A percentile compares a stretch with the other conserved stretches of the same genome.
Evolutionary conservation across 2,329 filamentous ascomycete genomes (phyloP).

Genomic region (Rosellinia necatrix): DNA sequence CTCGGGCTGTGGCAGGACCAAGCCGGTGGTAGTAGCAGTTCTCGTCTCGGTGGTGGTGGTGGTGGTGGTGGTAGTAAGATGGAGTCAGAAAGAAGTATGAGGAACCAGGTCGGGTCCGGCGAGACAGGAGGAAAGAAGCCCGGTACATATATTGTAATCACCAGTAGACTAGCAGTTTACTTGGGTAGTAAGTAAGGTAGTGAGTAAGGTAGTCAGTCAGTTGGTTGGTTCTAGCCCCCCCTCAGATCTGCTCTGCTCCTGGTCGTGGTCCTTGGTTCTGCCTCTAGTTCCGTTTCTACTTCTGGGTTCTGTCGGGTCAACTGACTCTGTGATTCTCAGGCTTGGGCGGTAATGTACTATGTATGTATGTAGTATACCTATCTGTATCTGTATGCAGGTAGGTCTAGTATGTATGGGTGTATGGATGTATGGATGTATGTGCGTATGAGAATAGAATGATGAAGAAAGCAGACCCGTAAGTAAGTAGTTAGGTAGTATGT

Average conservation of each 20-base stretch:
- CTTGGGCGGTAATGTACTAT: slow-evolving; percentile 15
- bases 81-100: not conserved
- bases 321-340: slow-evolving; percentile 25
- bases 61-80: not conserved
- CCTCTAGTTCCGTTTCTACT: slow-evolving; percentile 5
- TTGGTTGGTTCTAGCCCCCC: not conserved
- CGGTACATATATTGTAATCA: no score
- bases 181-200: no score
- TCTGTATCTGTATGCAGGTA: no score
- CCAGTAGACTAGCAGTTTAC: no score
- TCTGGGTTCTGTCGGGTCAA: slow-evolving; percentile 19
- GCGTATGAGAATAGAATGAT: no score
- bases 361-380: no score
- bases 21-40: not conserved
- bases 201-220: no score
- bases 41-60: not conserved
- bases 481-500: no score
- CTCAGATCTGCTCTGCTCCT: slow-evolving; percentile 8
- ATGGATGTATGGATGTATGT: no score
- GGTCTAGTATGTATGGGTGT: no score
- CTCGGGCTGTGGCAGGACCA: slow-evolving; percentile 8
- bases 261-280: slow-evolving; percentile 3
- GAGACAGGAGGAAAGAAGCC: not conserved
- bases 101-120: not conserved
- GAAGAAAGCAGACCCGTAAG: slow-evolving; percentile 1